Conservation (phyloP, 768 basidiomycete genomes). For the Kwoniella newhampshirensis region DNA sequence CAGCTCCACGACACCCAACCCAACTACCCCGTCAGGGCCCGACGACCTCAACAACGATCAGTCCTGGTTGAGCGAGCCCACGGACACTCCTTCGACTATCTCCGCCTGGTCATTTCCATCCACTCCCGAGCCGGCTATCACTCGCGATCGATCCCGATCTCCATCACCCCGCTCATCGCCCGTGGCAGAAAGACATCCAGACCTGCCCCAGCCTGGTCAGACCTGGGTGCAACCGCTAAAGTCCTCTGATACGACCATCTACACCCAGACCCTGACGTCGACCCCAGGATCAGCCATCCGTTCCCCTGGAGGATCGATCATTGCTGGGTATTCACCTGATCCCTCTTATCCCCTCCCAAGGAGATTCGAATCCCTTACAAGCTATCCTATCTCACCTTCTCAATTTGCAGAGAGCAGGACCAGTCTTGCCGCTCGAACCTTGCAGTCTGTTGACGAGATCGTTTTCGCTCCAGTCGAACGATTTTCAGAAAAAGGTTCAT, state of each 20-base stretch:
- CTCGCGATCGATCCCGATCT: slow-evolving; percentile 21
- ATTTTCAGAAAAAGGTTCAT: slow-evolving; percentile 4
- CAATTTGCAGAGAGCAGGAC: slow-evolving; percentile 21
- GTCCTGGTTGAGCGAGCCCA: slow-evolving; percentile 37
- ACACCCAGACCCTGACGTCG: slow-evolving; percentile 15
- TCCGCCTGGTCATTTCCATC: slow-evolving; percentile 33
- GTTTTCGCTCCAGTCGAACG: slow-evolving; percentile 19
- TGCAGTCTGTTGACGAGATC: slow-evolving; percentile 9
- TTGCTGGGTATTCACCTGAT: slow-evolving; percentile 41
- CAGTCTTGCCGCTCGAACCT: slow-evolving; percentile 17
- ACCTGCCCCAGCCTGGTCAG: slow-evolving; percentile 7
- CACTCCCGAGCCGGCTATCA: slow-evolving; percentile 32
- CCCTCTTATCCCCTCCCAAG: slow-evolving; percentile 40
- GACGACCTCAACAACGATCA: slow-evolving; percentile 9
- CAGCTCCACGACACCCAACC: slow-evolving; percentile 6
- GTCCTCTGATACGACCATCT: slow-evolving; percentile 14
- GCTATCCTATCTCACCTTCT: slow-evolving; percentile 32
- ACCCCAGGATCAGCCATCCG: slow-evolving; percentile 30
- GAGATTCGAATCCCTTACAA: slow-evolving; percentile 36
- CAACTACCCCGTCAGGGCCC: slow-evolving; percentile 1
- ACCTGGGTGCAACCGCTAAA: slow-evolving; percentile 1
- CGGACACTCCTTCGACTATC: slow-evolving; percentile 31
- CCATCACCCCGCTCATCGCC: slow-evolving; percentile 7
- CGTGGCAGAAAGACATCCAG: slow-evolving; percentile 2
- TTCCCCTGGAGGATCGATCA: slow-evolving; percentile 33